Evolutionary conservation across 768 basidiomycete genomes (phyloP), one percentile per base, ranked within the genome.

Genomic region (Hypholoma sublateritium): DNA sequence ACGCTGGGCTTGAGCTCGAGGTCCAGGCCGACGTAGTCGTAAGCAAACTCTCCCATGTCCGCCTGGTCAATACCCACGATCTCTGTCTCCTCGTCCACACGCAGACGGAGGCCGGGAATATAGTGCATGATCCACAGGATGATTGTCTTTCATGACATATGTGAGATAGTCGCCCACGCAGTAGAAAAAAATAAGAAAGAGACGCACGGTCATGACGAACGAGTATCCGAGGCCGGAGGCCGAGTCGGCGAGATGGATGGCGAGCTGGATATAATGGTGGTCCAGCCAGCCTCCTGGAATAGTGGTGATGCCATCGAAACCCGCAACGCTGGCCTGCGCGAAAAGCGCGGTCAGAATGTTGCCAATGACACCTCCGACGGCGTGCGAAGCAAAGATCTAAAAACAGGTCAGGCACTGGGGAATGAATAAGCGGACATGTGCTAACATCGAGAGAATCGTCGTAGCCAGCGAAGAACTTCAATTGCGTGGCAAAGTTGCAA

Each of bases 401-500:
- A 12, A 43, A 42, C 28, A 5, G 28, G 28, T 32, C 28, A 32
- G 28, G 28, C 28, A 9, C 28, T 32, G 28, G 28, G 28, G 9
- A 28, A 32, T 6, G 28, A 32, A 32, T 32, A 32, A 32, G 28
- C 28, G 28, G 28, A 9, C 25, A 4, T 14, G 53, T 43, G 72
- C 85, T 48, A 50, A 89, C 87, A 79, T 93, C 91, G 14, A 93
- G 82, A 9, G 88, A 82, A 65, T 94, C 91, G 57, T 94, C 91
- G 64, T 86, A 91, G 34, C 80, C 78, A 59, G 85, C 76, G 36
- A 90, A 60, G 70, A 90, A 93, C 75, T 98, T 99, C 69, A 99
- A 81, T 65, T 96, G 88, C 2, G 96, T 98, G 32, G 93, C 91
- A 69, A 93, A 93, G 74, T 99, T 99, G 76, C 93, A 97, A 4